A percentile compares a stretch with the other conserved stretches of the same genome.
Evolutionary conservation across 768 basidiomycete genomes (phyloP).

Genomic region (Trametes meyenii): DNA sequence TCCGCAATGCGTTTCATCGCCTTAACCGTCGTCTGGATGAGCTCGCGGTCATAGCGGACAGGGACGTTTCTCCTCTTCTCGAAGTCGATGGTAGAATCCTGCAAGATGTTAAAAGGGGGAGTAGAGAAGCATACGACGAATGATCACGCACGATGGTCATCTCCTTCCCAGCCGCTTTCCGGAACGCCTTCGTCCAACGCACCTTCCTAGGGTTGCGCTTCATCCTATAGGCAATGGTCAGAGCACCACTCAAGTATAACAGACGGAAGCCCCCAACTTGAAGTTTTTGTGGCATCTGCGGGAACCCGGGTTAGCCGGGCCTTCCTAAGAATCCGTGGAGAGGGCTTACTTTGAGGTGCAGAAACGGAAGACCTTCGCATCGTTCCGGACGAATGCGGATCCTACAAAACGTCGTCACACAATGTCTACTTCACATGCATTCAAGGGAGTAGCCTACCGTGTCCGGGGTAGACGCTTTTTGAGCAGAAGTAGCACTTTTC

Average conservation of each 20-base stretch:
- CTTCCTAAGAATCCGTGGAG: background rate
- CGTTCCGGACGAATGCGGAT: slow-evolving; percentile 96
- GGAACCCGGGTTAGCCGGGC: slow-evolving; percentile 18
- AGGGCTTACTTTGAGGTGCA: slow-evolving; percentile 89
- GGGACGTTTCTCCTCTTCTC: slow-evolving; percentile 99
- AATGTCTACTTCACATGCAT: background rate
- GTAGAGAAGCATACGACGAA: slow-evolving; percentile 5
- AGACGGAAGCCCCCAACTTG: slow-evolving; percentile 60
- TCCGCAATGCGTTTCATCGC: slow-evolving; percentile 96
- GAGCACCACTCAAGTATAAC: background rate
- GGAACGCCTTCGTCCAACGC: slow-evolving; percentile 98
- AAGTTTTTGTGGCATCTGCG: slow-evolving; percentile 97
- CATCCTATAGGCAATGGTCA: slow-evolving; percentile 61
- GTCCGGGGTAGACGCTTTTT: slow-evolving; percentile 94
- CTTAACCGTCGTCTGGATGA: slow-evolving; percentile 90
- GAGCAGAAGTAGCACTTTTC: slow-evolving; percentile 99
- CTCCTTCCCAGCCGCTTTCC: slow-evolving; percentile 98
- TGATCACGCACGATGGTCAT: slow-evolving; percentile 84
- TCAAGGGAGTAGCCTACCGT: slow-evolving; percentile 54
- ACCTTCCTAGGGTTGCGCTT: slow-evolving; percentile 99
- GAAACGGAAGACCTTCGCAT: slow-evolving; percentile 97
- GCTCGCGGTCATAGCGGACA: slow-evolving; percentile 93
- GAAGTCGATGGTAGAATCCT: slow-evolving; percentile 99
- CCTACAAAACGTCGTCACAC: slow-evolving; percentile 45
- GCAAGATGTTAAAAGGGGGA: background rate